Base-by-base conservation (phyloP, 768 basidiomycete genomes). In the Flagelloscypha sp. region DNA sequence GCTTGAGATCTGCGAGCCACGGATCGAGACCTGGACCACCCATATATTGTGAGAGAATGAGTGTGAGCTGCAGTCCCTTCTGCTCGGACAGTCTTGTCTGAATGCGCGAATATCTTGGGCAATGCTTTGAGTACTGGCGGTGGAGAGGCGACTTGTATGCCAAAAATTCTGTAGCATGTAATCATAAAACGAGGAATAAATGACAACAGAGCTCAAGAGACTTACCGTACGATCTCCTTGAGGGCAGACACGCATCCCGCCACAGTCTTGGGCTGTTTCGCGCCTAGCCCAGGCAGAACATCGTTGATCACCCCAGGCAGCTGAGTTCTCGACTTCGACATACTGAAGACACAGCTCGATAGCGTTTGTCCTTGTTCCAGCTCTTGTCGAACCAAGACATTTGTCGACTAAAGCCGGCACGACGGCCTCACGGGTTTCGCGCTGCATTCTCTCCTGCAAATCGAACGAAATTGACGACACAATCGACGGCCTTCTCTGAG, bases 401-500 rank as follows among this genome's bases (percentile, higher is more conserved):
- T 99, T 99, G 50, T 99, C 95, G 24, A 98, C 92, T 40, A 99
- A 60, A 3, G 84, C 82, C n/a, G 92, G 87, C 6, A 95, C 66
- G 7, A 99, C 79, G 3, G 67, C 69, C 34, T 85, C 76, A 48
- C 88, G 71, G 25, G 85, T 83, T 61, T 78, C 80, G n/a, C 30
- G 83, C 83, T 29, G 84, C 77, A 29, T 72, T 80, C 69, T 93
- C 89, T 41, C 94, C 95, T 6, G 90, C 86, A 52, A 80, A 88
- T 61, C 90, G 88, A 47, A 95, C 79, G 40, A 98, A 70, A 20
- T 80, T 70, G 36, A 84, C 76, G 22, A 93, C 61, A 47, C 84
- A 89, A 53, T 97, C 94, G 5, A 98, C 74, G 21, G 87, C 95
- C 55, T 94, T 97, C 67, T 99, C 95, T 99, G 95, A 8, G 94